Evolutionary conservation across 139 green algal species (phyloP).

Genomic region (Picochlorum sp.): DNA sequence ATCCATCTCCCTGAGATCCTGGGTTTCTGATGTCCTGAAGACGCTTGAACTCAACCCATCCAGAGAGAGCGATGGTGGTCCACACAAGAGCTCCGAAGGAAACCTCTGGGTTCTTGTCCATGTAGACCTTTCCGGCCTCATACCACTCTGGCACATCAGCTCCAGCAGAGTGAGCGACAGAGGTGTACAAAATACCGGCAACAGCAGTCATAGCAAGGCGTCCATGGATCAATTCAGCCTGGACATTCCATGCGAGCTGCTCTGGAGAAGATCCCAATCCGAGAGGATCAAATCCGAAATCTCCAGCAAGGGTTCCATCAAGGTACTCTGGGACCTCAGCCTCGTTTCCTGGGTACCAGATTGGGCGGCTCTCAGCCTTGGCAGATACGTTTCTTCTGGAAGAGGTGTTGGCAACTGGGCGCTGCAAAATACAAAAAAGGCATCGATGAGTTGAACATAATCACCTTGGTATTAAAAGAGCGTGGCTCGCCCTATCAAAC

Average conservation of each 20-base stretch:
- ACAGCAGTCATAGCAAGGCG: constrained; percentile 43
- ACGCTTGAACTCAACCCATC: constrained; percentile 74
- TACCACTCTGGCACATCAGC: constrained; percentile 54
- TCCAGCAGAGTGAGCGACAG: constrained; percentile 18
- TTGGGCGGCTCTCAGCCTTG: constrained; percentile 14
- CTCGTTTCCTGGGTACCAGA: constrained; percentile 37
- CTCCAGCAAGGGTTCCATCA: constrained; percentile 27
- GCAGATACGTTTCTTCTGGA: neutral
- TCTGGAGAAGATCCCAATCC: constrained; percentile 56
- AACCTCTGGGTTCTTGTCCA: constrained; percentile 53
- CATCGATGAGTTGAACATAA: too few relatives aligned
- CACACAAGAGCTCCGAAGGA: constrained; percentile 59
- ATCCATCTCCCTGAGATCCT: constrained; percentile 71
- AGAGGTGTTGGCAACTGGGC: too few relatives aligned
- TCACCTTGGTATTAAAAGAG: too few relatives aligned
- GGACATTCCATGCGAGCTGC: constrained; percentile 41
- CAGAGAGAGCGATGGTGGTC: constrained; percentile 55
- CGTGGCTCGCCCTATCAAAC: too few relatives aligned
- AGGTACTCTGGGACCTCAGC: constrained; percentile 28
- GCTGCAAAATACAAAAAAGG: too few relatives aligned
- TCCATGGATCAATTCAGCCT: constrained; percentile 45
- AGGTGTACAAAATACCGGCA: constrained; percentile 34
- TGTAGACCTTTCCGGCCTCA: constrained; percentile 60
- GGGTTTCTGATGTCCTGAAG: constrained; percentile 74
- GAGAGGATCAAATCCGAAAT: constrained; percentile 86